phyloP scores from a whole-genome alignment of 1,139 yeast genomes.

The Blastobotrys indianensis region DNA sequence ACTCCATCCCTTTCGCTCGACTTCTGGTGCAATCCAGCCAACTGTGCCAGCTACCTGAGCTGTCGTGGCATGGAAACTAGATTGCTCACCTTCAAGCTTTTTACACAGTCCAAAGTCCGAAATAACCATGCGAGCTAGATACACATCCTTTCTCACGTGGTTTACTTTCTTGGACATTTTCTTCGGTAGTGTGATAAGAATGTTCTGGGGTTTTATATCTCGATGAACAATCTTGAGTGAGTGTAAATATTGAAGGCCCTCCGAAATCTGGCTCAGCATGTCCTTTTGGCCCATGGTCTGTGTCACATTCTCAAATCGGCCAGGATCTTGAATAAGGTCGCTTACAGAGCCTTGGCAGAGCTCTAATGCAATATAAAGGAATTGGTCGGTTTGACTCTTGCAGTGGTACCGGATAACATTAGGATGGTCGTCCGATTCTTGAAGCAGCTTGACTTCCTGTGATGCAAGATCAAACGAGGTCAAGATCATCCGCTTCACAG shows the following conservation, averaged over 20 bases:
- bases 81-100: conserved; percentile 83
- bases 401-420: conserved; percentile 91
- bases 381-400: conserved; percentile 81
- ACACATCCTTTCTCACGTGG: too few relatives aligned
- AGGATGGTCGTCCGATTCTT: conserved; percentile 95
- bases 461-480: conserved; percentile 94
- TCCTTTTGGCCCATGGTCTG: conserved; percentile 44
- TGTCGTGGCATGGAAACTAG: conserved; percentile 87
- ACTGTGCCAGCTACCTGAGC: conserved; percentile 94
- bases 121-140: conserved; percentile 53
- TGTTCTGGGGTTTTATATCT: conserved; percentile 94
- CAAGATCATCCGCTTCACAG: conserved; percentile 87
- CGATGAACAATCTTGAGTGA: conserved; percentile 90
- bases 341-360: conserved; percentile 85
- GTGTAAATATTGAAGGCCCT: conserved; percentile 84
- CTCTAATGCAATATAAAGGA: conserved; percentile 88
- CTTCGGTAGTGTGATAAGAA: conserved; percentile 71
- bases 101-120: conserved; percentile 97
- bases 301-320: conserved; percentile 30
- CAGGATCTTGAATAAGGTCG: conserved; percentile 51
- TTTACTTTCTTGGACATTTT: conserved; percentile 33
- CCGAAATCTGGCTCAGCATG: conserved; percentile 69
- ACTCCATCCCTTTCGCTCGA: conserved; percentile 27
- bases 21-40: conserved; percentile 98
- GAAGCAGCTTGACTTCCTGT: conserved; percentile 82